Evolutionary conservation across 768 basidiomycete genomes (phyloP), one percentile per base, ranked within the genome.

Genomic region (Lactarius indigo): DNA sequence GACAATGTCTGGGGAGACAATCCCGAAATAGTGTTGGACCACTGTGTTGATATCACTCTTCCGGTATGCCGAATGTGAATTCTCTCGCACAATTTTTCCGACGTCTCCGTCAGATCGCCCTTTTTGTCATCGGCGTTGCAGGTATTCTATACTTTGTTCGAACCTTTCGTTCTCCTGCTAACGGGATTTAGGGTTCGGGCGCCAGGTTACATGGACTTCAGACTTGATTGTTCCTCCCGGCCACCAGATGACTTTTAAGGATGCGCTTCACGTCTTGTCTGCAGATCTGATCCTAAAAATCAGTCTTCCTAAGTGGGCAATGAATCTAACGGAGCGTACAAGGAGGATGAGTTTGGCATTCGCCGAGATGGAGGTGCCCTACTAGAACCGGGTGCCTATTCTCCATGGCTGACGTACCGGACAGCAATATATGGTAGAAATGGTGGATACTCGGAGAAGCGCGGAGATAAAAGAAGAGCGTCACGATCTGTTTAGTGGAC

Each of bases 81-180:
- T 31, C 30, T 5, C 3, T 17, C n/a, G 28, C 39, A 50, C 37
- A 35, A 39, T 30, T 26, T n/a, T 42, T n/a, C 31, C 3, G 44
- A 47, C n/a, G 10, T 41, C 31, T 47, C 13, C 12, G 37, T n/a
- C 28, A 86, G 86, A 80, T 86, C 47, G 82, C 85, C 0, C 79
- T 87, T 2, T 82, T 84, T 60, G 80, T 85, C 37, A 84, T 87
- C 63, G 79, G 84, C 35, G 79, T 79, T 2, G 85, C 86, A 66
- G 85, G 68, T 69, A 39, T 3, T 41, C 9, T 57, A 31, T 41
- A 20, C n/a, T 31, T 20, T 8, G 3, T 9, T 35, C 33, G 18
- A 23, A 37, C 13, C 8, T 64, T 10, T 1, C 18, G 28, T 26
- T 39, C 42, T 68, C 33, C 39, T 64, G n/a, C 33, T 26, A 8